A percentile compares a stretch with the other conserved stretches of the same genome.
Evolutionary conservation across 176 grass and related monocot species (phyloP).

Genomic region (Oryza australiensis): DNA sequence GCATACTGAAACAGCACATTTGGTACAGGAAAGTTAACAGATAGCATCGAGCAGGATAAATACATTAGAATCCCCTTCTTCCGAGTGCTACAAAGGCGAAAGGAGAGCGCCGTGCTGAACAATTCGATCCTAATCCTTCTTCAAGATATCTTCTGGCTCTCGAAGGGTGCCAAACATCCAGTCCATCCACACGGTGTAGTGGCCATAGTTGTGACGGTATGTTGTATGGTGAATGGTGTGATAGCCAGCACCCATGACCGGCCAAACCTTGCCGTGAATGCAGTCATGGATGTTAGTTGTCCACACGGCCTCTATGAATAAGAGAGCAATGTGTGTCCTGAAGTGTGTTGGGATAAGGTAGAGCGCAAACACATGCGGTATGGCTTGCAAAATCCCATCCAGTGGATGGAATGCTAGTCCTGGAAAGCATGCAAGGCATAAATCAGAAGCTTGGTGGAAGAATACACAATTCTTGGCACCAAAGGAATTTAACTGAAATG

Average conservation of each 20-base stretch:
- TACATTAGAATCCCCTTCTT: slow-evolving; percentile 28
- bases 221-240: slow-evolving; percentile 98
- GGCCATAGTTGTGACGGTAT: slow-evolving; percentile 96
- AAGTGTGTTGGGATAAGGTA: slow-evolving; percentile 72
- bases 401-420: slow-evolving; percentile 94
- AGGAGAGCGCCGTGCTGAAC: neutral
- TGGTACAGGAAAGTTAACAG: neutral
- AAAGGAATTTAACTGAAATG: neutral
- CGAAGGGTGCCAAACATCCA: slow-evolving; percentile 91
- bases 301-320: slow-evolving; percentile 86
- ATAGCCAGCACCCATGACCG: slow-evolving; percentile 95
- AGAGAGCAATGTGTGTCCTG: slow-evolving; percentile 52
- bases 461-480: neutral
- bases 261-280: slow-evolving; percentile 96
- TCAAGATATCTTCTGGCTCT: slow-evolving; percentile 70
- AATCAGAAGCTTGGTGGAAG: neutral
- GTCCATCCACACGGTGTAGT: slow-evolving; percentile 95
- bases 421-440: slow-evolving; percentile 18
- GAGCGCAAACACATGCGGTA: slow-evolving; percentile 80
- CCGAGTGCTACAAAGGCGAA: neutral
- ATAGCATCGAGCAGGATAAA: neutral
- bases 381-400: slow-evolving; percentile 89
- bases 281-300: slow-evolving; percentile 95
- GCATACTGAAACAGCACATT: slow-evolving; percentile 11
- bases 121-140: slow-evolving; percentile 58